A percentile compares a stretch with the other conserved stretches of the same genome.
Conservation (phyloP, 306 rosid genomes). For the Lathyrus tuberosus region DNA sequence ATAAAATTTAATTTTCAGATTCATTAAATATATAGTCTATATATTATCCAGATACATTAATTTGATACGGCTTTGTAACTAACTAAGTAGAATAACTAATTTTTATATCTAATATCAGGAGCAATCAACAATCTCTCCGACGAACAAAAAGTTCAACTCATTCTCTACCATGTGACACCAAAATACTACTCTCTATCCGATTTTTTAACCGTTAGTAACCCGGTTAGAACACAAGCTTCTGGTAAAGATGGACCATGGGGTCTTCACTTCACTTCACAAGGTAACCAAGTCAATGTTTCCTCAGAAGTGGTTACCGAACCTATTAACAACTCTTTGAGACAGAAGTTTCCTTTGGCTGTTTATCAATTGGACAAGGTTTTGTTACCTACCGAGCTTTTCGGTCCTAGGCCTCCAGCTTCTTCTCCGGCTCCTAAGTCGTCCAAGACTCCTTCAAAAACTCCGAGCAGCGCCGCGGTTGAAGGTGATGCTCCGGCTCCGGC, state of each 20-base stretch:
- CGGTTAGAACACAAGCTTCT: conserved; percentile 68
- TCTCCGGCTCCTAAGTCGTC: conserved; percentile 51
- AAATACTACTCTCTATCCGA: conserved; percentile 56
- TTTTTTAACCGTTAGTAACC: conserved; percentile 69
- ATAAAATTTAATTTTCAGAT: too few relatives aligned
- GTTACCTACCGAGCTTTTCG: conserved; percentile 62
- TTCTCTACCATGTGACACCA: conserved; percentile 67
- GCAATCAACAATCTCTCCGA: conserved; percentile 54
- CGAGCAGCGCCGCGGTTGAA: not conserved
- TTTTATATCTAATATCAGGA: conserved; percentile 41
- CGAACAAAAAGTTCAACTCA: conserved; percentile 55
- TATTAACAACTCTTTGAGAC: conserved; percentile 63
- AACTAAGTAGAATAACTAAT: not conserved
- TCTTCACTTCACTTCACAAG: conserved; percentile 69
- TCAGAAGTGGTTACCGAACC: conserved; percentile 49
- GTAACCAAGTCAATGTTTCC: conserved; percentile 76
- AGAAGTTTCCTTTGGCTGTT: conserved; percentile 60
- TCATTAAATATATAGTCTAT: too few relatives aligned
- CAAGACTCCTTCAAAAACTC: conserved; percentile 32
- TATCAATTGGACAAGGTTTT: conserved; percentile 68
- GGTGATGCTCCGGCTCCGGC: conserved; percentile 39
- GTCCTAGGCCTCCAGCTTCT: conserved; percentile 39
- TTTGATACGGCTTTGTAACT: not conserved
- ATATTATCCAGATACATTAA: not conserved
- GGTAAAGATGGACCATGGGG: conserved; percentile 56